phyloP scores from a whole-genome alignment of 805 yeast species.

The Yamadazyma endophytica region DNA sequence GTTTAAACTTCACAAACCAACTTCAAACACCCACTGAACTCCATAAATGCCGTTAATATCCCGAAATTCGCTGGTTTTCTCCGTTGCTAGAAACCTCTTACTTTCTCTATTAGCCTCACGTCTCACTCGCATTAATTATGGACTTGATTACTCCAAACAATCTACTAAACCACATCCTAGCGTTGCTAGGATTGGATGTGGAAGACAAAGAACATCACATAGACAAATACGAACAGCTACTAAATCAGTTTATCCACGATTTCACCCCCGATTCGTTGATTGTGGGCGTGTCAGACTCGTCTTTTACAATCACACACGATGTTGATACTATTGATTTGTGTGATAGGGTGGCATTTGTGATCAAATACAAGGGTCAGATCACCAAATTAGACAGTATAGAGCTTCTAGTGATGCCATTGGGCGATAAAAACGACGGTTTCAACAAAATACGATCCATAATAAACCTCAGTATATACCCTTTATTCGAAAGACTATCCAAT shows the following conservation, averaged over 20 bases:
- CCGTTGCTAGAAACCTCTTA: neutral
- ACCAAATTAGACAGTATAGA: slow-evolving; percentile 4
- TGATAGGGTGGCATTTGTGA: slow-evolving; percentile 24
- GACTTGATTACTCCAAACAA: slow-evolving; percentile 3
- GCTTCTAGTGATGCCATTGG: slow-evolving; percentile 5
- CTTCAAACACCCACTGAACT: no score
- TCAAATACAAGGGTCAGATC: slow-evolving; percentile 39
- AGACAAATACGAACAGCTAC: slow-evolving; percentile 1
- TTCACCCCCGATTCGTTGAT: slow-evolving; percentile 6
- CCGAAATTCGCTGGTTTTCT: no score
- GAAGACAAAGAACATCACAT: no score
- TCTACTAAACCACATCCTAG: slow-evolving; percentile 1
- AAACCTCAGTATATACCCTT: slow-evolving; percentile 62
- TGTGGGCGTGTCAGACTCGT: neutral
- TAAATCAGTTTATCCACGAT: slow-evolving; percentile 2
- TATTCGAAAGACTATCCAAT: slow-evolving; percentile 47
- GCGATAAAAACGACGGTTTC: slow-evolving; percentile 23
- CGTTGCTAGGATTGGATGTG: no score
- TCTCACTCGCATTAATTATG: neutral
- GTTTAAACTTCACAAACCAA: no score
- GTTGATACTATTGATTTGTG: slow-evolving; percentile 1
- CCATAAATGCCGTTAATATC: no score
- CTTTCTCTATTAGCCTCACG: neutral
- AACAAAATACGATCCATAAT: slow-evolving; percentile 59
- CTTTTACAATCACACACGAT: slow-evolving; percentile 2